These are phyloP conservation scores for Sugiyamaella novakii DNA, from an alignment of 1,139 yeast species.

Conservation along the genomic window DNA sequence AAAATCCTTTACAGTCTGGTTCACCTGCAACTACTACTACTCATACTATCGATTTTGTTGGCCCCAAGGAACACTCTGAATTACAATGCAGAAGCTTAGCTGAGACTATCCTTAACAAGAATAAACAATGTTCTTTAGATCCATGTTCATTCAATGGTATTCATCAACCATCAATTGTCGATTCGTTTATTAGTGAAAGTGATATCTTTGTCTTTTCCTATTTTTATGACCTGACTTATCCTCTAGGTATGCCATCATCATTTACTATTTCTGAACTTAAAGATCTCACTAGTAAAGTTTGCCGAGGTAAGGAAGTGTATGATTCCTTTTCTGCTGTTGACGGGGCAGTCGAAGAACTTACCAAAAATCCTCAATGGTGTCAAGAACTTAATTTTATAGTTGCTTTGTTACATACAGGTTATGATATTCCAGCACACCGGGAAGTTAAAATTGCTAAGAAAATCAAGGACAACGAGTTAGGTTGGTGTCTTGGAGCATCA, in stretches of 20 bases:
- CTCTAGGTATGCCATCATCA: constrained; percentile 90
- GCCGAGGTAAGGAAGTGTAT: constrained; percentile 81
- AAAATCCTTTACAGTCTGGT: constrained; percentile 45
- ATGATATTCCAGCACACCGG: constrained; percentile 87
- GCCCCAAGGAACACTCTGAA: constrained; percentile 65
- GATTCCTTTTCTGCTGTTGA: constrained; percentile 57
- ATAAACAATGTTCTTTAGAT: constrained; percentile 64
- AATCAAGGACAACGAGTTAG: constrained; percentile 84
- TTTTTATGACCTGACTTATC: constrained; percentile 91
- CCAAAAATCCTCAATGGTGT: constrained; percentile 90
- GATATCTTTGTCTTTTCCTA: constrained; percentile 90
- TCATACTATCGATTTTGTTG: constrained; percentile 63
- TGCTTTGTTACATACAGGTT: constrained; percentile 88
- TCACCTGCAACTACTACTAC: constrained; percentile 24
- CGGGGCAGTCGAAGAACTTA: constrained; percentile 66
- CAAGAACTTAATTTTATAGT: constrained; percentile 87
- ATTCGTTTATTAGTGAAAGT: constrained; percentile 65
- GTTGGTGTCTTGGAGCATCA: constrained; percentile 99
- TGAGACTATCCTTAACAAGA: constrained; percentile 81
- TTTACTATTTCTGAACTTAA: constrained; percentile 82
- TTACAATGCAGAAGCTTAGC: constrained; percentile 84
- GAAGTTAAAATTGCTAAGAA: constrained; percentile 91
- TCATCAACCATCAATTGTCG: constrained; percentile 88
- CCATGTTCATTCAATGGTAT: constrained; percentile 98
- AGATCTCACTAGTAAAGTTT: constrained; percentile 80